Conservation (phyloP, 495 filamentous ascomycete genomes). For the Penicillium subrubescens region DNA sequence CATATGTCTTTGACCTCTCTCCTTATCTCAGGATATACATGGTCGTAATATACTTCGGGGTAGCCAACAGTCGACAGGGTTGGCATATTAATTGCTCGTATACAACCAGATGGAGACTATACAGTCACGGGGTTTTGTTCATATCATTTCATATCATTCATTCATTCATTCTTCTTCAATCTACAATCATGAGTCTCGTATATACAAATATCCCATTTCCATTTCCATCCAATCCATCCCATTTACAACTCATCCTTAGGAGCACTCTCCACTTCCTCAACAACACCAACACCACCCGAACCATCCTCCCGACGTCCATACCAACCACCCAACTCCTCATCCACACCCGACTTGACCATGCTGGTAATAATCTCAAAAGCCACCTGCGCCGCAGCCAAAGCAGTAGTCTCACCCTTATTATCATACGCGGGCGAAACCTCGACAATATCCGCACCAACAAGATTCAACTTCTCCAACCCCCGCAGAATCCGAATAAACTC, state of each 20-base stretch:
- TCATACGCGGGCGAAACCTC: constrained; percentile 89
- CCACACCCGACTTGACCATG: constrained; percentile 70
- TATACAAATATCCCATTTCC: constrained; percentile 14
- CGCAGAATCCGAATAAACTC: constrained; percentile 72
- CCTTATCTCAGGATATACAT: background rate
- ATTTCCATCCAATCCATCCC: constrained; percentile 1
- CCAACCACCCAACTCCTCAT: constrained; percentile 49
- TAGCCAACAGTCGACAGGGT: background rate
- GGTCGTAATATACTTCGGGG: background rate
- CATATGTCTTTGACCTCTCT: background rate
- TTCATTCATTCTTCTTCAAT: constrained; percentile 10
- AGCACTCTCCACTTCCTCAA: constrained; percentile 22
- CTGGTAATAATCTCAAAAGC: constrained; percentile 81
- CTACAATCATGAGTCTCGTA: constrained; percentile 22
- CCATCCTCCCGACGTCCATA: constrained; percentile 40
- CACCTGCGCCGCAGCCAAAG: constrained; percentile 79
- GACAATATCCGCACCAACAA: constrained; percentile 78
- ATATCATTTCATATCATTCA: constrained; percentile 14
- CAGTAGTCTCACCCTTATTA: constrained; percentile 79
- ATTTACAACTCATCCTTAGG: constrained; percentile 49
- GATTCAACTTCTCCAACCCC: constrained; percentile 68
- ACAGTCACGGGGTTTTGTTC: background rate
- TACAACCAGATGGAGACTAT: background rate
- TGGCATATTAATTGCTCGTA: background rate
- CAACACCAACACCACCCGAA: constrained; percentile 10